These are phyloP conservation scores for Penicillium flavigenum DNA, from an alignment of 495 filamentous ascomycete species.

Conservation along the genomic window DNA sequence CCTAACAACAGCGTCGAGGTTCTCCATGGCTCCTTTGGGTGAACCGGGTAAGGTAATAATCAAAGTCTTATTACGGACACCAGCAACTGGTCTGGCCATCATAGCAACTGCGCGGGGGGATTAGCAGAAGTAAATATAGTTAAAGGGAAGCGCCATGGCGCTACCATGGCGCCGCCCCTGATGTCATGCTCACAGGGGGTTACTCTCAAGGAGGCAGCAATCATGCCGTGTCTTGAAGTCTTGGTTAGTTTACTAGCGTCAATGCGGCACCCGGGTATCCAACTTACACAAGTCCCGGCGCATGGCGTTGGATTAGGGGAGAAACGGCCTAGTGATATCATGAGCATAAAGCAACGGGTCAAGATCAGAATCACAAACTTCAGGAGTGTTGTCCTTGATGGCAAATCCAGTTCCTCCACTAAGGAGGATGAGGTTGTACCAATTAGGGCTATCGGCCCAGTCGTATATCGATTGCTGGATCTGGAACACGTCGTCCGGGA, in stretches of 20 bases:
- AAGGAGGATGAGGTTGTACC: slow-evolving; percentile 74
- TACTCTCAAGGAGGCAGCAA: slow-evolving; percentile 76
- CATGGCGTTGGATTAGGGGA: slow-evolving; percentile 79
- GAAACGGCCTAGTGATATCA: slow-evolving; percentile 64
- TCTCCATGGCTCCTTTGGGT: slow-evolving; percentile 95
- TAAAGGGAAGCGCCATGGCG: slow-evolving; percentile 7
- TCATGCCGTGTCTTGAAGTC: slow-evolving; percentile 76
- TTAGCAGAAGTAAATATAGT: slow-evolving; percentile 23
- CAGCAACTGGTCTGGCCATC: slow-evolving; percentile 94
- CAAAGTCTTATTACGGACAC: slow-evolving; percentile 77
- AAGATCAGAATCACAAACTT: slow-evolving; percentile 52
- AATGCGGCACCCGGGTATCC: slow-evolving; percentile 1
- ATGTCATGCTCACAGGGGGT: slow-evolving; percentile 74
- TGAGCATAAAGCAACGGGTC: slow-evolving; percentile 16
- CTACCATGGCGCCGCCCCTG: slow-evolving; percentile 11
- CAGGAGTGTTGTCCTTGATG: slow-evolving; percentile 81
- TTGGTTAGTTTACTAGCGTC: slow-evolving; percentile 29
- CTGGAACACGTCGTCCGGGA: slow-evolving; percentile 70
- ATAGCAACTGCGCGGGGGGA: slow-evolving; percentile 68
- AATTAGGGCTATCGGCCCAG: slow-evolving; percentile 64
- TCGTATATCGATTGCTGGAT: slow-evolving; percentile 70
- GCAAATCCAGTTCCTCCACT: slow-evolving; percentile 96
- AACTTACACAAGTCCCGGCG: slow-evolving; percentile 79
- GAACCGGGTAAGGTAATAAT: slow-evolving; percentile 93
- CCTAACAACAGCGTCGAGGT: slow-evolving; percentile 86